A percentile compares a stretch with the other conserved stretches of the same genome.
phyloP scores from a whole-genome alignment of 495 filamentous ascomycete species.

The Letharia lupina region DNA sequence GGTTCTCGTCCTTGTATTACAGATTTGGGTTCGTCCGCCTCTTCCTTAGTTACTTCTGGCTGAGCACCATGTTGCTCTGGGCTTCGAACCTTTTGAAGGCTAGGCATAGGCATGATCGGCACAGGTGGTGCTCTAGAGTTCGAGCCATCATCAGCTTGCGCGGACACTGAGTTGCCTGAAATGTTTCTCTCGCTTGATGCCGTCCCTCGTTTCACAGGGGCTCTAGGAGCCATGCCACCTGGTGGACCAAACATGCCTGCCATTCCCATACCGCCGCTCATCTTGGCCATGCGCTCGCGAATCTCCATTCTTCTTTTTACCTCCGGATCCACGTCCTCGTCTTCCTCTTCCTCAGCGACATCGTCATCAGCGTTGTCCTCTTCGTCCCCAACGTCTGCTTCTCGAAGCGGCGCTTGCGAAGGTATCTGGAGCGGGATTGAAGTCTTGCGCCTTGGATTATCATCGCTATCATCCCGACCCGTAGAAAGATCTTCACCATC shows the following conservation, averaged over 20 bases:
- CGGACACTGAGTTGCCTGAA: constrained; percentile 36
- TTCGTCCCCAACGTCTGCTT: constrained; percentile 36
- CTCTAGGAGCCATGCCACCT: constrained; percentile 52
- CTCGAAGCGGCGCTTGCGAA: constrained; percentile 26
- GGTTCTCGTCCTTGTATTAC: constrained; percentile 38
- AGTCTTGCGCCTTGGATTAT: constrained; percentile 31
- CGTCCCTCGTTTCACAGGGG: constrained; percentile 43
- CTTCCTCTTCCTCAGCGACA: constrained; percentile 65
- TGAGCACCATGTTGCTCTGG: constrained; percentile 36
- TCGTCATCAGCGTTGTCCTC: constrained; percentile 49
- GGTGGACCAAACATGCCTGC: constrained; percentile 85
- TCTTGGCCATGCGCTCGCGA: constrained; percentile 91
- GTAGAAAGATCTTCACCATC: constrained; percentile 68
- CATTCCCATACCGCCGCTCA: constrained; percentile 98
- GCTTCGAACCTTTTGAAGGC: constrained; percentile 49
- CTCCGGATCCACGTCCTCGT: constrained; percentile 90
- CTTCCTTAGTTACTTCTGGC: constrained; percentile 38
- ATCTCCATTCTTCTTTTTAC: constrained; percentile 78
- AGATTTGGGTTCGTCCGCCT: constrained; percentile 32
- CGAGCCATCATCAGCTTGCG: constrained; percentile 44
- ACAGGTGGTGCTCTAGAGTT: constrained; percentile 58
- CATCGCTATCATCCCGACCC: constrained; percentile 66
- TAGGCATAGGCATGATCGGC: constrained; percentile 67
- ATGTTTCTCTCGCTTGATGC: constrained; percentile 60
- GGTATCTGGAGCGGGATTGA: constrained; percentile 25